Evolutionary conservation across 371 early-diverging fungal species (phyloP).

Genomic region (Mucor velutinosus): DNA sequence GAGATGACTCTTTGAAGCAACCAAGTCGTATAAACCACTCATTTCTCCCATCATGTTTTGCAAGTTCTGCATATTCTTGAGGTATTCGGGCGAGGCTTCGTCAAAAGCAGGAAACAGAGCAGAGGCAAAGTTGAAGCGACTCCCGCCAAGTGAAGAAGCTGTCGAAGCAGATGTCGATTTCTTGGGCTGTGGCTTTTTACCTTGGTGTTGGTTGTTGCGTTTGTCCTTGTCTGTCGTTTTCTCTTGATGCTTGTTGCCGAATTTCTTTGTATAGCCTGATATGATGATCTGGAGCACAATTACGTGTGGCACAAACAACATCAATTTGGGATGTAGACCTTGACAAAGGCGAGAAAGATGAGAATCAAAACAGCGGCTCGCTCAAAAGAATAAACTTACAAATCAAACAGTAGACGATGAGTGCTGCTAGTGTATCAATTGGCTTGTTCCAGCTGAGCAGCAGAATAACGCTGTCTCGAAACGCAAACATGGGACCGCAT

Average conservation of each 20-base stretch:
- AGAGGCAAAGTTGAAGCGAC: constrained; percentile 17
- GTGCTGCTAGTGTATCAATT: constrained; percentile 38
- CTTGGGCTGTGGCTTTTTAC: not conserved
- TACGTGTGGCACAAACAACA: constrained; percentile 39
- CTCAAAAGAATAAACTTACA: constrained; percentile 29
- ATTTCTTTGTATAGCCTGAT: constrained; percentile 20
- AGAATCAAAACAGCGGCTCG: not conserved
- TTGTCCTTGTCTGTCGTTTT: not conserved
- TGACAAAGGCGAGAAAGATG: not conserved
- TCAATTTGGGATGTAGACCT: constrained; percentile 43
- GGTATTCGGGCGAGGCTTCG: constrained; percentile 48
- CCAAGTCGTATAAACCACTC: constrained; percentile 38
- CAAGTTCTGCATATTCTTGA: constrained; percentile 44
- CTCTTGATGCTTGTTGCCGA: not conserved
- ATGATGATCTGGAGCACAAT: constrained; percentile 31
- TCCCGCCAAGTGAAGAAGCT: not conserved
- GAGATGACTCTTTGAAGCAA: constrained; percentile 26
- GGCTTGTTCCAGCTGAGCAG: constrained; percentile 52
- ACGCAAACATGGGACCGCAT: constrained; percentile 48
- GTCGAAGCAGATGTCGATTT: not conserved
- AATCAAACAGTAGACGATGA: constrained; percentile 38
- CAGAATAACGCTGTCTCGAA: constrained; percentile 42
- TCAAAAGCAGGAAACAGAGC: constrained; percentile 35
- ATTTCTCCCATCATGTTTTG: constrained; percentile 58
- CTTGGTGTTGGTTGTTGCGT: not conserved